These are phyloP conservation scores for Nitzschia putrida DNA, from an alignment of 108 stramenopile species.

Conservation along the genomic window DNA sequence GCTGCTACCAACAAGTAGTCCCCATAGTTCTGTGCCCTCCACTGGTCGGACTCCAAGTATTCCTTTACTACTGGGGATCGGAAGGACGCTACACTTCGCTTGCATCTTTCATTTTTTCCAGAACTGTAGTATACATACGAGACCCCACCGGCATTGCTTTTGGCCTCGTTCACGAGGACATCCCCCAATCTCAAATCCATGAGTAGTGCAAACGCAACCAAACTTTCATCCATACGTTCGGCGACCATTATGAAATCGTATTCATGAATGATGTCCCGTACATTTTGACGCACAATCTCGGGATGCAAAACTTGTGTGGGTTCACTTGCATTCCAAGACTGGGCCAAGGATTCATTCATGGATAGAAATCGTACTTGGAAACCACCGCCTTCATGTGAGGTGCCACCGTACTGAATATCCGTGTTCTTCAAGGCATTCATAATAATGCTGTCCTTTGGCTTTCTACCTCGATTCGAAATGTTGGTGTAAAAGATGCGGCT, in stretches of 20 bases:
- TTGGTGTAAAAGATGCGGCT: constrained; percentile 43
- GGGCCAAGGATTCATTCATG: not conserved
- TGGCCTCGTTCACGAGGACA: constrained; percentile 24
- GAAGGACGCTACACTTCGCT: constrained; percentile 18
- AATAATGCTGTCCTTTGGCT: constrained; percentile 32
- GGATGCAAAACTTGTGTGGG: constrained; percentile 4
- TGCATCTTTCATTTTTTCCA: constrained; percentile 21
- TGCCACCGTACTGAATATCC: not conserved
- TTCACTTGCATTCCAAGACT: constrained; percentile 2
- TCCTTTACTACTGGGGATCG: not conserved
- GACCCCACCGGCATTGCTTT: constrained; percentile 8
- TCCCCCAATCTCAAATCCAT: constrained; percentile 26
- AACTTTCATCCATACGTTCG: constrained; percentile 40
- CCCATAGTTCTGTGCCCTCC: constrained; percentile 40
- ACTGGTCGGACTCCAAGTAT: constrained; percentile 19
- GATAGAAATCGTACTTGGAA: constrained; percentile 23
- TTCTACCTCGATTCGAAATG: constrained; percentile 16
- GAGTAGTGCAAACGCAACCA: constrained; percentile 36
- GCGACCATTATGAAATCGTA: constrained; percentile 45
- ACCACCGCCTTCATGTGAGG: constrained; percentile 16
- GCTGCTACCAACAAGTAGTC: constrained; percentile 44
- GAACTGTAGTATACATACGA: constrained; percentile 3
- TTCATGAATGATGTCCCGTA: constrained; percentile 22
- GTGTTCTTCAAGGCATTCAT: not conserved
- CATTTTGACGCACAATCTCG: not conserved